A percentile compares a stretch with the other conserved stretches of the same genome.
Evolutionary conservation across 306 rosid species (phyloP).

Genomic region (Cucumis melo): DNA sequence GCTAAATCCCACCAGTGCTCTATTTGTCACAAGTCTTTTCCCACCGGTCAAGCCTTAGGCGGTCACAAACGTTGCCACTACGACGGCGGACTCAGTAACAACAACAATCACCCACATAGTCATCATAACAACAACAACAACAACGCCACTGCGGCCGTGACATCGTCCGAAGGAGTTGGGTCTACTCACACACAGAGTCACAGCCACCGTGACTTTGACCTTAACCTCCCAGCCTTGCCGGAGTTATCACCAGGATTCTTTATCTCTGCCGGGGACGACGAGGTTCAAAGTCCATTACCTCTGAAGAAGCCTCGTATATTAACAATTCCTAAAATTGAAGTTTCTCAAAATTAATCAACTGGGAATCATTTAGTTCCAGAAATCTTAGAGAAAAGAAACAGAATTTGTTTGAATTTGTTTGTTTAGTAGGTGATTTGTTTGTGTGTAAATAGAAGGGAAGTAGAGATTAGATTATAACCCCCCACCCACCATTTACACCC

Average conservation of each 20-base stretch:
- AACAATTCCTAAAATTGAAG: constrained; percentile 31
- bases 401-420: background rate
- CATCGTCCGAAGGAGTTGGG: constrained; percentile 75
- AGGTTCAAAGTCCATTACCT: constrained; percentile 84
- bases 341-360: constrained; percentile 10
- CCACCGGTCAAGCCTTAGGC: constrained; percentile 92
- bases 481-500: background rate
- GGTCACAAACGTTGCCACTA: constrained; percentile 99
- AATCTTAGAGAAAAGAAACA: background rate
- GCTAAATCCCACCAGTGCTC: constrained; percentile 71
- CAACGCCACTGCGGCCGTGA: constrained; percentile 11
- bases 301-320: constrained; percentile 51
- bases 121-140: background rate
- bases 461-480: background rate
- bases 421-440: background rate
- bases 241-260: constrained; percentile 36
- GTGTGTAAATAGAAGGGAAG: background rate
- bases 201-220: constrained; percentile 60
- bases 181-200: constrained; percentile 48
- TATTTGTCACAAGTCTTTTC: constrained; percentile 81
- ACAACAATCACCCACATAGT: background rate
- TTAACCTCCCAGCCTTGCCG: constrained; percentile 75
- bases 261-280: constrained; percentile 42
- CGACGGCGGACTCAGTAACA: constrained; percentile 38
- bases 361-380: background rate